A percentile compares a stretch with the other conserved stretches of the same genome.
These are phyloP conservation scores for Neoconidiobolus thromboides DNA, from an alignment of 371 early-diverging fungal species.

Conservation along the genomic window DNA sequence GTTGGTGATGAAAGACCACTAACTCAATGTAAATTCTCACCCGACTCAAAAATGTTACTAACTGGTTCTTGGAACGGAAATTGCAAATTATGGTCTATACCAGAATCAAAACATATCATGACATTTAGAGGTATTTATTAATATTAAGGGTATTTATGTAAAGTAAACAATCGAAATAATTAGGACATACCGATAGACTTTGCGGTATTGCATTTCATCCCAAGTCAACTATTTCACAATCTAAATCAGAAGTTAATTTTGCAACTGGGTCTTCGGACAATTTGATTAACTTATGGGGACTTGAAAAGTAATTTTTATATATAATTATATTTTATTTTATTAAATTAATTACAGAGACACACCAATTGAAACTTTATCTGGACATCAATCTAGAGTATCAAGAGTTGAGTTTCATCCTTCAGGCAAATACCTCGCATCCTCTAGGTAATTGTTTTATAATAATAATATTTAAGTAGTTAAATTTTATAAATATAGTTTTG, in stretches of 20 bases:
- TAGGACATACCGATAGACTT: slow-evolving; percentile 72
- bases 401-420: slow-evolving; percentile 80
- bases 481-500: slow-evolving; percentile 26
- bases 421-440: slow-evolving; percentile 69
- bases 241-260: slow-evolving; percentile 43
- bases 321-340: slow-evolving; percentile 7
- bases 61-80: slow-evolving; percentile 76
- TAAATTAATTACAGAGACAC: slow-evolving; percentile 24
- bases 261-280: slow-evolving; percentile 70
- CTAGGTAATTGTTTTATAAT: slow-evolving; percentile 22
- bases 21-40: slow-evolving; percentile 57
- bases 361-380: slow-evolving; percentile 56
- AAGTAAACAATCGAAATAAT: background rate
- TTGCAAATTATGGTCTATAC: slow-evolving; percentile 72
- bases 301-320: slow-evolving; percentile 17
- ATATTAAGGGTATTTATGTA: background rate
- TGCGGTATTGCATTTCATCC: slow-evolving; percentile 85
- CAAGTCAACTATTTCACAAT: slow-evolving; percentile 38
- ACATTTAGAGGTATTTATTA: slow-evolving; percentile 26
- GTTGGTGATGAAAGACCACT: slow-evolving; percentile 83
- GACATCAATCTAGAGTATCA: slow-evolving; percentile 70
- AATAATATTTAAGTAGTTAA: background rate
- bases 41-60: slow-evolving; percentile 52
- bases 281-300: slow-evolving; percentile 56
- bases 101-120: slow-evolving; percentile 34